Evolutionary conservation across 768 basidiomycete genomes (phyloP).

Genomic region (Punctularia strigosozonata): DNA sequence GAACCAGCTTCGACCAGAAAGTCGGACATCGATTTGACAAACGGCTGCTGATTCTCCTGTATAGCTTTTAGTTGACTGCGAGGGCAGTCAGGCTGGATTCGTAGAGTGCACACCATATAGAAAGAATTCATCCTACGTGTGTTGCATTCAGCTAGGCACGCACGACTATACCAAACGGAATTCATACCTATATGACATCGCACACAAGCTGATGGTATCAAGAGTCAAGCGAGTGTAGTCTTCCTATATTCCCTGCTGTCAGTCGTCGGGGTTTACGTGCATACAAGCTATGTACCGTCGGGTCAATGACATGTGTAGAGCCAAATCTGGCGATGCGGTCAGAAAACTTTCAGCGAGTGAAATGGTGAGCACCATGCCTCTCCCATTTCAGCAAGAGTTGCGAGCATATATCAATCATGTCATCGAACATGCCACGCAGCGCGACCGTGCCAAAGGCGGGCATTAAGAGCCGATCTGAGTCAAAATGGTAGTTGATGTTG

Average conservation of each 20-base stretch:
- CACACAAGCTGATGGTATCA: slow-evolving; percentile 33
- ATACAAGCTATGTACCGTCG: no score
- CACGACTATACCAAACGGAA: no score
- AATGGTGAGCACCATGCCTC: slow-evolving; percentile 14
- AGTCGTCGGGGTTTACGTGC: no score
- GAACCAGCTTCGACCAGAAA: slow-evolving; percentile 26
- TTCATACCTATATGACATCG: slow-evolving; percentile 27
- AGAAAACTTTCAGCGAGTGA: background rate
- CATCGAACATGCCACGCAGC: slow-evolving; percentile 34
- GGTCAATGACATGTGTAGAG: slow-evolving; percentile 26
- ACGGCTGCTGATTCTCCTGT: slow-evolving; percentile 24
- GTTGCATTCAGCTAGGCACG: no score
- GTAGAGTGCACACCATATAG: slow-evolving; percentile 22
- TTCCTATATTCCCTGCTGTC: no score
- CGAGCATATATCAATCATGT: slow-evolving; percentile 32
- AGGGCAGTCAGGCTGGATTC: no score
- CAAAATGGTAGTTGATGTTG: background rate
- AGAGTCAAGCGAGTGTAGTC: slow-evolving; percentile 37
- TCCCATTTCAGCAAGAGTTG: slow-evolving; percentile 35
- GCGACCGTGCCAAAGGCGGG: slow-evolving; percentile 31
- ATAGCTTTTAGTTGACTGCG: no score
- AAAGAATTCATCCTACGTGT: slow-evolving; percentile 35
- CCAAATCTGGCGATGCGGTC: slow-evolving; percentile 25
- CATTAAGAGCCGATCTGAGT: slow-evolving; percentile 26
- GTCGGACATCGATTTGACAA: slow-evolving; percentile 27